Conservation (phyloP, 345 rosid species). For the Erodium maritimum region DNA sequence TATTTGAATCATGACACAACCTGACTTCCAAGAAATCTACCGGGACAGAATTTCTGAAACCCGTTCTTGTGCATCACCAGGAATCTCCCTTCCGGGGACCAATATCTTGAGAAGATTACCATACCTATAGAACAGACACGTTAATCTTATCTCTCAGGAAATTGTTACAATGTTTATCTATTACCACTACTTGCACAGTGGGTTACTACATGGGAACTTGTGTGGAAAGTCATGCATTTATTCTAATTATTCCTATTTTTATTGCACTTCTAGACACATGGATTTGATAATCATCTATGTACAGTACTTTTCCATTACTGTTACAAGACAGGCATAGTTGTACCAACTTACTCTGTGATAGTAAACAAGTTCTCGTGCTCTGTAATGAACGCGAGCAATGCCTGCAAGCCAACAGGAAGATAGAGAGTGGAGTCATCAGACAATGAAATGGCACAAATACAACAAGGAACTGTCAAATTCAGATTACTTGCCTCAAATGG, state of each 20-base stretch:
- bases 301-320: no score
- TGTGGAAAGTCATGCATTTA: no score
- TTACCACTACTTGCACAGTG: no score
- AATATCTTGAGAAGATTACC: constrained; percentile 59
- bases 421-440: not conserved
- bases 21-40: constrained; percentile 9
- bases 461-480: not conserved
- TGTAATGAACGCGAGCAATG: constrained; percentile 69
- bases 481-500: constrained; percentile 70
- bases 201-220: no score
- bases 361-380: constrained; percentile 71
- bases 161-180: no score
- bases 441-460: not conserved
- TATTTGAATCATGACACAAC: not conserved
- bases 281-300: no score
- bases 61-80: constrained; percentile 60
- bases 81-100: constrained; percentile 87
- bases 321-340: no score
- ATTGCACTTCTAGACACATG: no score
- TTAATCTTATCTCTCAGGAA: constrained; percentile 4
- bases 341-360: constrained; percentile 46
- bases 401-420: constrained; percentile 41
- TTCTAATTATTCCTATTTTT: no score
- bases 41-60: constrained; percentile 48
- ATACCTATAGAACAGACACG: constrained; percentile 38